Conservation (phyloP, 495 filamentous ascomycete genomes). For the Filosporella fistucella region DNA sequence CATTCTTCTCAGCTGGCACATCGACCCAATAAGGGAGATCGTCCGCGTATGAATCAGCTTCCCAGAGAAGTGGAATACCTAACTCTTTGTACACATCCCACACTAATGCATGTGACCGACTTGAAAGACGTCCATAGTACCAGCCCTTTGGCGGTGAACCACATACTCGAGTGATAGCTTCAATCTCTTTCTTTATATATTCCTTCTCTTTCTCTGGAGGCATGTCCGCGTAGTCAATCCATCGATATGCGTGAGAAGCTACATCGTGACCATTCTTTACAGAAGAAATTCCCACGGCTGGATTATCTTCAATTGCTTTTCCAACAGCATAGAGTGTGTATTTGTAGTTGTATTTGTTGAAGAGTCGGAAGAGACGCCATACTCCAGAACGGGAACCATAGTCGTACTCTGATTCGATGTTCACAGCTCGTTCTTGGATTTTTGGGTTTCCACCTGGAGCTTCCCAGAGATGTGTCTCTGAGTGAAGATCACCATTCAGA, state of each 20-base stretch:
- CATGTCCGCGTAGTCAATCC: constrained; percentile 34
- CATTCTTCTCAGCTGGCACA: constrained; percentile 31
- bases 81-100: constrained; percentile 34
- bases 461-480: constrained; percentile 19
- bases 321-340: constrained; percentile 32
- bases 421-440: background rate
- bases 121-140: constrained; percentile 34
- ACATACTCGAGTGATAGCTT: constrained; percentile 27
- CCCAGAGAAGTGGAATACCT: constrained; percentile 29
- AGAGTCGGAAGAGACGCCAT: constrained; percentile 33
- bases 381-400: constrained; percentile 33
- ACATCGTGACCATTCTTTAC: constrained; percentile 33
- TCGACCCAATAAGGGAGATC: constrained; percentile 40
- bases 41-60: constrained; percentile 33
- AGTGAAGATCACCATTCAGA: constrained; percentile 8
- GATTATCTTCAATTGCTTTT: constrained; percentile 30
- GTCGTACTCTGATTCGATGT: constrained; percentile 22
- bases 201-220: constrained; percentile 32
- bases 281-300: constrained; percentile 25
- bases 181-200: constrained; percentile 33
- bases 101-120: constrained; percentile 28
- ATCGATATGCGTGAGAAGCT: constrained; percentile 32
- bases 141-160: constrained; percentile 32
- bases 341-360: constrained; percentile 29
- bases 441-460: constrained; percentile 24